Evolutionary conservation across 148 eudicot genomes (phyloP).

Genomic region (Camellia lanceoleosa): DNA sequence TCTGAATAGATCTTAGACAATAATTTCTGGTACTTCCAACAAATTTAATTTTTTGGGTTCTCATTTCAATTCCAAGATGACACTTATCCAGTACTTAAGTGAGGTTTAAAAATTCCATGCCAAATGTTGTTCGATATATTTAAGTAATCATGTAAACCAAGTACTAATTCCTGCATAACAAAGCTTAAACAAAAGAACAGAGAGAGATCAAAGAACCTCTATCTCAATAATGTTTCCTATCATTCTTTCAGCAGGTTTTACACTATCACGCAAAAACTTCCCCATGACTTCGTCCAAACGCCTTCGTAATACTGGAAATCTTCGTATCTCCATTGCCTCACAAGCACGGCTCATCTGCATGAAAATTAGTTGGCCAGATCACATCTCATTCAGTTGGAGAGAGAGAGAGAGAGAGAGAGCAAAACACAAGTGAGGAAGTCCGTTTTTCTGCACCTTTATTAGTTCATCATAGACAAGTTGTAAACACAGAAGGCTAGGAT

Average conservation of each 20-base stretch:
- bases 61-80: neutral
- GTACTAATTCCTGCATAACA: neutral
- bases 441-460: constrained; percentile 31
- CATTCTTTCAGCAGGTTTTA: constrained; percentile 62
- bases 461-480: constrained; percentile 55
- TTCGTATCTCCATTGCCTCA: constrained; percentile 42
- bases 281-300: constrained; percentile 56
- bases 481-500: constrained; percentile 65
- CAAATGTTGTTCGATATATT: neutral
- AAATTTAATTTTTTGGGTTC: neutral
- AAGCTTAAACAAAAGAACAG: neutral
- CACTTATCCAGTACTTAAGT: neutral
- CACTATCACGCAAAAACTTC: constrained; percentile 51
- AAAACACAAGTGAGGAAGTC: constrained; percentile 34
- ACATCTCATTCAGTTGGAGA: neutral
- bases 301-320: constrained; percentile 54
- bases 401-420: neutral
- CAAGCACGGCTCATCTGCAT: constrained; percentile 63
- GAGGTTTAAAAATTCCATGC: neutral
- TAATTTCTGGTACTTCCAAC: neutral
- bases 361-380: neutral
- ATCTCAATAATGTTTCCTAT: constrained; percentile 50
- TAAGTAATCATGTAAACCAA: neutral
- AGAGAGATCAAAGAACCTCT: constrained; percentile 15
- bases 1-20: neutral